Evolutionary conservation across 164 flowering plant species (phyloP), one percentile per base, ranked within the genome.

Genomic region (Buxus sempervirens): DNA sequence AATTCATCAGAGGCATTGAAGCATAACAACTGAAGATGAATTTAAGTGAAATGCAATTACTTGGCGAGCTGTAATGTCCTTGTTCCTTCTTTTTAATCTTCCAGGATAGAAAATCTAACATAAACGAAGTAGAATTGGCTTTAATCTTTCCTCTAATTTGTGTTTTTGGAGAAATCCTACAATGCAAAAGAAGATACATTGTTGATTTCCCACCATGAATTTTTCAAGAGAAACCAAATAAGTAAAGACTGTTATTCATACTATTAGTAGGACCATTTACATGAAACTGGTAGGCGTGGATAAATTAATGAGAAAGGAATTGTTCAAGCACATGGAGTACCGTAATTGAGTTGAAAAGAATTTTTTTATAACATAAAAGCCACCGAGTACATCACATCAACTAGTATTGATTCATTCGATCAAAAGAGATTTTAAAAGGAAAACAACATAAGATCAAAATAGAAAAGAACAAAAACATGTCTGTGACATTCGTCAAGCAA

Each of bases 111-210:
- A 26, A 42, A 16, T 3, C 55, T 45, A 58, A 67, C 0, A 25
- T 59, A 28, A 28, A 49, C 14, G 25, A 60, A 53, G 28, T 28
- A 20, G 54, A 48, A 36, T 54, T 71, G 20, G 48, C 19, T 27
- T 49, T 58, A 24, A 21, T 28, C 41, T 27, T 67, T 26, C 25
- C 45, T 57, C 53, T 72, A 13, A 64, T 70, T 26, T 68, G 69
- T 55, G 69, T 67, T 59, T 60, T 57, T 54, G 68, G 22, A 51
- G 69, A 65, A 68, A 71, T 68, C 65, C 84, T 83, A 76, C 61
- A 28, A 41, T 69, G 66, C 1, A 58, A 66, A 60, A 16, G 25
- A 19, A 72, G 25, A 54, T 19, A 5, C 7, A 69, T 10, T 42
- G 24, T n/a, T 25, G 9, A 48, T 63, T 12, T 23, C 54, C 36